Conservation (phyloP, 257 asterid genomes). For the Lycium ferocissimum region DNA sequence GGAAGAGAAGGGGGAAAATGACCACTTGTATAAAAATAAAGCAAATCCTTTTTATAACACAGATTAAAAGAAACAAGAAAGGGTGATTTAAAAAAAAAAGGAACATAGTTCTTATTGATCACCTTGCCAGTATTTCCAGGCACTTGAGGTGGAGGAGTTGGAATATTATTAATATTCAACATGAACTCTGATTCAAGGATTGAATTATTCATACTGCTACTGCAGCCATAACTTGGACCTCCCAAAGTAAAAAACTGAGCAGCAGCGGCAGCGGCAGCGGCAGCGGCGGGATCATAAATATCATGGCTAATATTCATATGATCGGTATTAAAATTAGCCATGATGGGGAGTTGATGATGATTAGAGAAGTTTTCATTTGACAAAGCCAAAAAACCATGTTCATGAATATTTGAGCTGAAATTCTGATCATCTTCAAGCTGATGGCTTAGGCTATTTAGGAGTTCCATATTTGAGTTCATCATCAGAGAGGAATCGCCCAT, state of each 20-base stretch:
- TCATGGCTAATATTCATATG: constrained; percentile 32
- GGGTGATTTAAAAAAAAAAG: background rate
- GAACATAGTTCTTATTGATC: background rate
- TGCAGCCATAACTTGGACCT: constrained; percentile 31
- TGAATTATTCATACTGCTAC: constrained; percentile 35
- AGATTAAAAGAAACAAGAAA: background rate
- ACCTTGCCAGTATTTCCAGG: constrained; percentile 29
- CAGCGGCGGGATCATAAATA: constrained; percentile 25
- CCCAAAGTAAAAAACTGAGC: constrained; percentile 52
- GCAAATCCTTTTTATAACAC: background rate
- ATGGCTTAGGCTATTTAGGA: constrained; percentile 19
- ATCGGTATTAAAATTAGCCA: constrained; percentile 44
- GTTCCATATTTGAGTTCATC: constrained; percentile 48
- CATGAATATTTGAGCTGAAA: constrained; percentile 36
- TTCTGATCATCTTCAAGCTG: constrained; percentile 44
- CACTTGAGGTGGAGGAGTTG: background rate
- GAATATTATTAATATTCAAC: constrained; percentile 28
- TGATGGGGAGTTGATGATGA: constrained; percentile 43
- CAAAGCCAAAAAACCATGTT: constrained; percentile 44
- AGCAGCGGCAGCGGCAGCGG: constrained; percentile 50
- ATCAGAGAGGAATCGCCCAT: constrained; percentile 35
- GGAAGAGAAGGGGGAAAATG: background rate
- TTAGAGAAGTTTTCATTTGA: constrained; percentile 43
- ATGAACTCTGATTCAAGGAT: constrained; percentile 41
- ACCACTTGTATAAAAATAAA: background rate